Evolutionary conservation across 192 early-diverging fungal genomes (phyloP).

Genomic region (Podila verticillata): DNA sequence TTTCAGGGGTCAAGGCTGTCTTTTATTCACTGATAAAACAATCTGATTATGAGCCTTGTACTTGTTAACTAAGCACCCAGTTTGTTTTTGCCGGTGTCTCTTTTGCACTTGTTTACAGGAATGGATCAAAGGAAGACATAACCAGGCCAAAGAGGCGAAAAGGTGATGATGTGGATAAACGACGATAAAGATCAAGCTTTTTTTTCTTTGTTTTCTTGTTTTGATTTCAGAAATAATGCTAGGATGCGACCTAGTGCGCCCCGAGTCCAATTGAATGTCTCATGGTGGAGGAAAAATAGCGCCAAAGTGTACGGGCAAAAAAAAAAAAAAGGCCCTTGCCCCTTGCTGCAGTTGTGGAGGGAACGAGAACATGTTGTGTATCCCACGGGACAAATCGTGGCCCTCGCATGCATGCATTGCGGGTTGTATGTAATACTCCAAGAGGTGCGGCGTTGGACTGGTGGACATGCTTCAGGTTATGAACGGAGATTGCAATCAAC

Average conservation of each 20-base stretch:
- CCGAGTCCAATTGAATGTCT: not conserved
- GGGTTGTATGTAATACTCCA: too few relatives aligned
- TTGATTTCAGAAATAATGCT: not conserved
- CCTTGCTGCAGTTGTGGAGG: not conserved
- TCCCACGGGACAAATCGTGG: slow-evolving; percentile 19
- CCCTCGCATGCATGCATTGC: not conserved
- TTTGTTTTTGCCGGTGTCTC: too few relatives aligned
- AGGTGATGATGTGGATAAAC: not conserved
- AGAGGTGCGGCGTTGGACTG: too few relatives aligned
- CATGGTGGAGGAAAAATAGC: not conserved
- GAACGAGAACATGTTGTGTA: slow-evolving; percentile 8
- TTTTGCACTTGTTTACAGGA: too few relatives aligned
- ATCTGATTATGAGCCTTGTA: too few relatives aligned
- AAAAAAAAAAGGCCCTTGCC: not conserved
- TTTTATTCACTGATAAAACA: too few relatives aligned
- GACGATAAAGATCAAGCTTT: slow-evolving; percentile 46
- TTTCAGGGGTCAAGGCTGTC: too few relatives aligned
- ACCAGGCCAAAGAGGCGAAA: not conserved
- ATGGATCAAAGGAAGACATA: too few relatives aligned
- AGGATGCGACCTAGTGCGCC: too few relatives aligned
- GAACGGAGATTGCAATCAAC: not conserved
- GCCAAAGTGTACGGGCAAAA: not conserved
- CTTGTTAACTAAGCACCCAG: too few relatives aligned
- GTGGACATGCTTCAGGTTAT: too few relatives aligned
- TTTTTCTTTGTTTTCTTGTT: not conserved